phyloP scores from a whole-genome alignment of 306 rosid genomes.

The Delonix regia region DNA sequence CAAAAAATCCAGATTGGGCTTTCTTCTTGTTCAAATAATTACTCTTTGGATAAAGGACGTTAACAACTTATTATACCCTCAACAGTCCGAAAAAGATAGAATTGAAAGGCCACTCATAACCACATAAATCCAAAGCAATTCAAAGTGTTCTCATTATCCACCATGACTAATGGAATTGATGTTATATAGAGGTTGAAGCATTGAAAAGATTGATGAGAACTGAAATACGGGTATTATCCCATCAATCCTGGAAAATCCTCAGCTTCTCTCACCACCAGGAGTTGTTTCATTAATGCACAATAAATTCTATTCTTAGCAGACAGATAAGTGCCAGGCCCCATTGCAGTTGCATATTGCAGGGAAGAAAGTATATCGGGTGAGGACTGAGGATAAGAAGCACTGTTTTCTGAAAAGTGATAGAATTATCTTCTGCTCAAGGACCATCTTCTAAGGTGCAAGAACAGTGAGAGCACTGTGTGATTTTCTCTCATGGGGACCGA shows the following conservation, averaged over 20 bases:
- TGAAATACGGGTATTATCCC: conserved; percentile 38
- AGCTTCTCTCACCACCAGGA: conserved; percentile 23
- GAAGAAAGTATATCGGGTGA: conserved; percentile 18
- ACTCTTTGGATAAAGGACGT: conserved; percentile 34
- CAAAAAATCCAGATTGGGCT: conserved; percentile 24
- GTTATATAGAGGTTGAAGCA: conserved; percentile 38
- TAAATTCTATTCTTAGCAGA: conserved; percentile 36
- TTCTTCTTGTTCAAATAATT: conserved; percentile 18
- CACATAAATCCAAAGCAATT: conserved; percentile 47
- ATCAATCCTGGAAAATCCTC: conserved; percentile 26
- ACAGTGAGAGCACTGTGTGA: conserved; percentile 26
- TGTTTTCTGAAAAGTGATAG: conserved; percentile 21
- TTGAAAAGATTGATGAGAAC: conserved; percentile 52
- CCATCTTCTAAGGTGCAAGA: conserved; percentile 27
- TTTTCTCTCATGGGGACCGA: conserved; percentile 23
- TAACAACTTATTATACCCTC: conserved; percentile 16
- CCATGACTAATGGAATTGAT: conserved; percentile 41
- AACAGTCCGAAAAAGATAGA: conserved; percentile 26
- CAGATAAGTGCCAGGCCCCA: conserved; percentile 38
- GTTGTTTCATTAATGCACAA: conserved; percentile 41
- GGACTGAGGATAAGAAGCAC: conserved; percentile 39
- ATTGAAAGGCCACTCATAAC: conserved; percentile 34
- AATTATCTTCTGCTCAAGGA: conserved; percentile 36
- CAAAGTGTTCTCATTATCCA: conserved; percentile 39
- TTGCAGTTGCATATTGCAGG: conserved; percentile 33